Evolutionary conservation across 805 yeast species (phyloP), one percentile per base, ranked within the genome.

Genomic region (Debaryomyces prosopidis): DNA sequence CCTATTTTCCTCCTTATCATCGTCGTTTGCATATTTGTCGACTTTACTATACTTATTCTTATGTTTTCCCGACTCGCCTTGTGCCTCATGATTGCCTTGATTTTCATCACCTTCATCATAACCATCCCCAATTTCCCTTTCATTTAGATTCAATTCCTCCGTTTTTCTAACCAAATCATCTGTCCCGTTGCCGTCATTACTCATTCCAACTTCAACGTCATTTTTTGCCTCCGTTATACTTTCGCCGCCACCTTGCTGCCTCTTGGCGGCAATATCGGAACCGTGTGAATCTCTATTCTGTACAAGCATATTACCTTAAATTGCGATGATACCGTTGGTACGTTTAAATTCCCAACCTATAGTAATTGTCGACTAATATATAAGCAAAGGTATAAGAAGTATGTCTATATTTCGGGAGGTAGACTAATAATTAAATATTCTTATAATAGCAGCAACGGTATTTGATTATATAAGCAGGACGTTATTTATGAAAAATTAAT

Each of bases 241-340:
- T 11, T 38, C 41, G 33, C 33, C 33, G 11, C 33, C 33, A n/a
- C 33, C 33, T 9, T 12, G 12, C 16, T 14, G 14, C 34, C 14
- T 38, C 17, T 30, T 38, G 26, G 33, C 41, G 41, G 41, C 34
- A 23, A 17, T 38, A 38, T 38, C 41, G 41, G 41, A 38, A 14
- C 33, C 33, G 14, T 4, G 3, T 30, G 4, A n/a, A n/a, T 30
- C 33, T 30, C 12, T 15, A 9, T 34, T 16, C 15, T 34, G 23
- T 34, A 34, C 37, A 11, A 34, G 37, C 33, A 30, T 30, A 2
- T 16, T 34, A 31, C 35, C 7, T 7, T 31, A 31, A 7, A 7
- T 31, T 14, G 4, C 11, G 35, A 31, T 31, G 35, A 12, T 31
- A 31, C 17, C 2, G 3, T 16, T 2, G 7, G 3, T 16, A 7